Conservation (phyloP, 257 asterid species). For the Solanum sejunctum region DNA sequence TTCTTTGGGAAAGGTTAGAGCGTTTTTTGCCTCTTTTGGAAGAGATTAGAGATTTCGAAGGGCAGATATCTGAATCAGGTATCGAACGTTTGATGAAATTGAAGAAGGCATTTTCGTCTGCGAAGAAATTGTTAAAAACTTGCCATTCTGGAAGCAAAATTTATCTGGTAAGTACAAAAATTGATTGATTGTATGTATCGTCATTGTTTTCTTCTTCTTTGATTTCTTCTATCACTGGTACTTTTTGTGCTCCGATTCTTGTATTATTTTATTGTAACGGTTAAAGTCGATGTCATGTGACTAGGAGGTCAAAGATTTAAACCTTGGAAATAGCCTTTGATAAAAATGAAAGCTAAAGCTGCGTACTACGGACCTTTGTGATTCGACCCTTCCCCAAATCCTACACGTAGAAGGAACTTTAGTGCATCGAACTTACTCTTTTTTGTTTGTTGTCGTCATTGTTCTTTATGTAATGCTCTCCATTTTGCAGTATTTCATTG, state of each 20-base stretch:
- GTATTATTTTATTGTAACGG: neutral
- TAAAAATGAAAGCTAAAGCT: too few species aligned
- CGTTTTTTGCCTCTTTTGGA: slow-evolving; percentile 43
- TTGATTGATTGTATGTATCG: neutral
- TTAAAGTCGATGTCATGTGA: too few species aligned
- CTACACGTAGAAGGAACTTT: too few species aligned
- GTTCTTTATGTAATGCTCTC: neutral
- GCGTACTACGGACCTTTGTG: too few species aligned
- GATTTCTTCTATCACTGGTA: neutral
- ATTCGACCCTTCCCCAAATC: too few species aligned
- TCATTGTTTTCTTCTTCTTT: neutral
- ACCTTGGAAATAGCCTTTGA: too few species aligned
- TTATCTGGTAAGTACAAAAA: slow-evolving; percentile 32
- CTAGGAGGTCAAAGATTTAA: too few species aligned
- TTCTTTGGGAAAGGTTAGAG: slow-evolving; percentile 38
- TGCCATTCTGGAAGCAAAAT: slow-evolving; percentile 80
- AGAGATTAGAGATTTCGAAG: slow-evolving; percentile 32
- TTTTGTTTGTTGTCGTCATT: neutral
- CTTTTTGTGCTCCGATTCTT: neutral
- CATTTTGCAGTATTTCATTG: neutral
- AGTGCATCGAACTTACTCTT: too few species aligned
- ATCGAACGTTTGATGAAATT: slow-evolving; percentile 32
- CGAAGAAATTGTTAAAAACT: slow-evolving; percentile 48
- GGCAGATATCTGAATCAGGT: slow-evolving; percentile 23
- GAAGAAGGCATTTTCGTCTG: slow-evolving; percentile 48